Evolutionary conservation across 139 green algal species (phyloP).

Genomic region (Volvox reticuliferus): DNA sequence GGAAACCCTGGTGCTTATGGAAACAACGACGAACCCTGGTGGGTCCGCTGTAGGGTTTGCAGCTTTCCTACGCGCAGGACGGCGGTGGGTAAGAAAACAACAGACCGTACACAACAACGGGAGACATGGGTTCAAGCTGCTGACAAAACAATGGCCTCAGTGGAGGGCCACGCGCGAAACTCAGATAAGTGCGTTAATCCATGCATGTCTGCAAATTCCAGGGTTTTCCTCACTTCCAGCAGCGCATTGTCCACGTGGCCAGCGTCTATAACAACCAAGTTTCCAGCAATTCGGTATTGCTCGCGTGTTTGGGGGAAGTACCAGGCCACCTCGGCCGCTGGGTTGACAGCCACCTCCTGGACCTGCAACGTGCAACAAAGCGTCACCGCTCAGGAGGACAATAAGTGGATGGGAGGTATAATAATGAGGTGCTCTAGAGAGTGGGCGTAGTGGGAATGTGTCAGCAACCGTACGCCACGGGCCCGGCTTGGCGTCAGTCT

Average conservation of each 20-base stretch:
- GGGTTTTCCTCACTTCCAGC: conserved; percentile 43
- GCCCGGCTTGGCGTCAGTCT: no score
- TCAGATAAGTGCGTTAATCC: background rate
- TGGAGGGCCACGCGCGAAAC: no score
- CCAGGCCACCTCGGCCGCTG: conserved; percentile 79
- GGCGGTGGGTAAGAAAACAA: no score
- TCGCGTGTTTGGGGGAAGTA: conserved; percentile 80
- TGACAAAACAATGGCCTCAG: background rate
- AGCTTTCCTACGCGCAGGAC: no score
- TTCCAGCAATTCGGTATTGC: conserved; percentile 78
- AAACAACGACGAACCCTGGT: no score
- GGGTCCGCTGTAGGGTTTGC: no score
- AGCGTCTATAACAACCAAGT: conserved; percentile 63
- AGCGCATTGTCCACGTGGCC: conserved; percentile 51
- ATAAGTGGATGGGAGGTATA: no score
- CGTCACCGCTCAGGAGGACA: no score
- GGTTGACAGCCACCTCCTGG: conserved; percentile 64
- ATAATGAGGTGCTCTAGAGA: no score
- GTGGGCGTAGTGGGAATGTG: no score
- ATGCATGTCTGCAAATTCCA: background rate
- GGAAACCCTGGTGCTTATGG: no score
- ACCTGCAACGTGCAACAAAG: background rate
- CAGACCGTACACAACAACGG: background rate
- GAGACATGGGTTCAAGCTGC: background rate
- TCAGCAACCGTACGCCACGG: no score